A percentile compares a stretch with the other conserved stretches of the same genome.
These are phyloP conservation scores for Aspergillus caelatus DNA, from an alignment of 2,329 filamentous ascomycete species.

Conservation along the genomic window DNA sequence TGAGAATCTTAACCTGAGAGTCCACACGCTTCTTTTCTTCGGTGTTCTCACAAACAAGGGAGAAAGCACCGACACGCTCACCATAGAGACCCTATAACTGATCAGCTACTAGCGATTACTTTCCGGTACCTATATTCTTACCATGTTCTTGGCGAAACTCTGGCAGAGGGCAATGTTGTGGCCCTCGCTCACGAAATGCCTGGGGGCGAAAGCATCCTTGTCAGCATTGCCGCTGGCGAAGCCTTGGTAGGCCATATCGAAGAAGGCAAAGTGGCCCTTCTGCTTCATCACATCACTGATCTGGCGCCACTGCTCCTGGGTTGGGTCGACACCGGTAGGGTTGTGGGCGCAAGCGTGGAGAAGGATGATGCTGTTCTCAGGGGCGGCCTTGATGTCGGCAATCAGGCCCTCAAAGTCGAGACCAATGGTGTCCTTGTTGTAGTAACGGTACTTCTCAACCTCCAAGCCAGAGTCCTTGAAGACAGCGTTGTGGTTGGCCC, in stretches of 20 bases:
- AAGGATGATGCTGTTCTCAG: constrained; percentile 83
- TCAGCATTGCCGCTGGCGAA: constrained; percentile 92
- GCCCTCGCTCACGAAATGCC: constrained; percentile 90
- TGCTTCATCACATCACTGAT: constrained; percentile 86
- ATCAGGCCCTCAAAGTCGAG: constrained; percentile 96
- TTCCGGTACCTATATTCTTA: constrained; percentile 40
- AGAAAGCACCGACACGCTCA: constrained; percentile 97
- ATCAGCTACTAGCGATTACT: neutral
- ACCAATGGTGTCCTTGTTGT: constrained; percentile 97
- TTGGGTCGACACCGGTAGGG: constrained; percentile 95
- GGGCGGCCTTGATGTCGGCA: constrained; percentile 84
- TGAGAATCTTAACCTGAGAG: constrained; percentile 97
- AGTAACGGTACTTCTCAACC: constrained; percentile 97
- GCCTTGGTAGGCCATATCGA: constrained; percentile 99
- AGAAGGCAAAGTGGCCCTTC: constrained; percentile 90
- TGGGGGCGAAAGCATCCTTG: constrained; percentile 89
- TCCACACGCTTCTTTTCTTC: constrained; percentile 96
- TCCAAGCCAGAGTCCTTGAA: constrained; percentile 90
- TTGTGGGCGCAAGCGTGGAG: constrained; percentile 98
- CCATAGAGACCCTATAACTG: constrained; percentile 80
- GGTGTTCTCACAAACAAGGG: constrained; percentile 78
- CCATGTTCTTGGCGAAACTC: constrained; percentile 99
- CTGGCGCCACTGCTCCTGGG: constrained; percentile 85
- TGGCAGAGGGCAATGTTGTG: constrained; percentile 87
- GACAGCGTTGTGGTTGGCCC: constrained; percentile 97